A percentile compares a stretch with the other conserved stretches of the same genome.
These are phyloP conservation scores for Neoarthrinium moseri DNA, from an alignment of 2,329 filamentous ascomycete genomes.

Conservation along the genomic window DNA sequence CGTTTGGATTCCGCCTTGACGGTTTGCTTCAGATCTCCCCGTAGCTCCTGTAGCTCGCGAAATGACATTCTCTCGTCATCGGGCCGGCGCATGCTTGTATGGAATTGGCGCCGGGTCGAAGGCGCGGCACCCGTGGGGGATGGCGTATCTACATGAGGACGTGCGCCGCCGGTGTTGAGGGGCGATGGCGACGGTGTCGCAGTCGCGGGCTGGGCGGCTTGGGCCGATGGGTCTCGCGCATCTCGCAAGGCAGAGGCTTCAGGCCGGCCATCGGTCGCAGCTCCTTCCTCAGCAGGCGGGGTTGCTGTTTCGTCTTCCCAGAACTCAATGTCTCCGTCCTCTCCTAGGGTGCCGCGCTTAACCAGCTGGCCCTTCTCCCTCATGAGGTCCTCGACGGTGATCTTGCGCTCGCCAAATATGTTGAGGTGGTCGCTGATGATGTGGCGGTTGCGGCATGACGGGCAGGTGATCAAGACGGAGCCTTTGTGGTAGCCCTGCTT, in stretches of 20 bases:
- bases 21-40: too few species aligned
- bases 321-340: conserved; percentile 87
- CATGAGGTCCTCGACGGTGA: conserved; percentile 78
- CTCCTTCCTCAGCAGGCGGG: neutral
- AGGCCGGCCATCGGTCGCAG: neutral
- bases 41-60: too few species aligned
- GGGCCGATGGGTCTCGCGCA: neutral
- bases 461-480: conserved; percentile 85
- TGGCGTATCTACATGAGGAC: neutral
- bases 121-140: conserved; percentile 12
- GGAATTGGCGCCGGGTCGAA: conserved; percentile 23
- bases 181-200: neutral
- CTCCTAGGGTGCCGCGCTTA: conserved; percentile 68
- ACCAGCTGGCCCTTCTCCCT: conserved; percentile 71
- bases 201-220: neutral
- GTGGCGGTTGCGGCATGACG: conserved; percentile 81
- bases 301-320: conserved; percentile 71
- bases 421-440: conserved; percentile 86
- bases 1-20: too few species aligned
- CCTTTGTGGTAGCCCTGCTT: conserved; percentile 96
- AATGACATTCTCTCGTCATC: too few species aligned
- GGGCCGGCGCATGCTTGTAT: too few species aligned
- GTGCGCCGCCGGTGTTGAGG: neutral
- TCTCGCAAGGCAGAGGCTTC: conserved; percentile 2
- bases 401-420: conserved; percentile 69